phyloP scores from a whole-genome alignment of 768 basidiomycete genomes.

The Rubroboletus pulcherrimus region DNA sequence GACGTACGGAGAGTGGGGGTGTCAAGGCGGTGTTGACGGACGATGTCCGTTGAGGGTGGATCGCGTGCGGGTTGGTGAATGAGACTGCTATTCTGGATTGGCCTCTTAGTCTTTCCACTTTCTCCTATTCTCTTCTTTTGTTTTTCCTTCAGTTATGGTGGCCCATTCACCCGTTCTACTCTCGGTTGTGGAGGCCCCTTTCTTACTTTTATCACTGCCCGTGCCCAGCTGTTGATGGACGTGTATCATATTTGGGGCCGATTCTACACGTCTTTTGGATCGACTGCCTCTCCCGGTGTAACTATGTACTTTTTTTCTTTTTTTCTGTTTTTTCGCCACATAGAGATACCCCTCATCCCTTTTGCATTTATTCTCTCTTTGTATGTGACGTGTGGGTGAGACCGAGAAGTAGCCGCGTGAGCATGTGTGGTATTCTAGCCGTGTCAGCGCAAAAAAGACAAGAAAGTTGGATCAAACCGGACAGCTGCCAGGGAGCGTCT shows the following conservation, averaged over 20 bases:
- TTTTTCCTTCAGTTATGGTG: slow-evolving; percentile 9
- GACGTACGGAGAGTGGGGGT: slow-evolving; percentile 83
- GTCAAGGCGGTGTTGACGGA: slow-evolving; percentile 67
- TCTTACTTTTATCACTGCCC: slow-evolving; percentile 9
- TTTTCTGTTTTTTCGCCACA: not conserved
- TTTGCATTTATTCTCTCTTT: not conserved
- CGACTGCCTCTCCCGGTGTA: slow-evolving; percentile 19
- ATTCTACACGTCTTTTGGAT: slow-evolving; percentile 11
- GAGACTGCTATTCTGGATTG: slow-evolving; percentile 11
- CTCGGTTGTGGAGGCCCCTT: slow-evolving; percentile 8
- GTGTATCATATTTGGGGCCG: slow-evolving; percentile 15
- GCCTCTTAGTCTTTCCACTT: not conserved
- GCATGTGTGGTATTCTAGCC: not conserved
- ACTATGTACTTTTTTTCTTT: slow-evolving; percentile 17
- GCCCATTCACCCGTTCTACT: slow-evolving; percentile 6
- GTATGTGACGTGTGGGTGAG: not conserved
- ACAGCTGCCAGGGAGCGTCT: not conserved
- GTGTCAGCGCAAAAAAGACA: not conserved
- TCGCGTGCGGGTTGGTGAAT: slow-evolving; percentile 6
- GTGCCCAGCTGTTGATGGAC: slow-evolving; percentile 16
- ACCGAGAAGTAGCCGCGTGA: not conserved
- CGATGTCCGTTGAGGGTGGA: slow-evolving; percentile 21
- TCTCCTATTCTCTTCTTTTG: slow-evolving; percentile 1
- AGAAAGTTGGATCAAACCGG: not conserved
- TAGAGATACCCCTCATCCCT: slow-evolving; percentile 28